A percentile compares a stretch with the other conserved stretches of the same genome.
phyloP scores from a whole-genome alignment of 805 yeast genomes.

The Metschnikowia bowlesiae region DNA sequence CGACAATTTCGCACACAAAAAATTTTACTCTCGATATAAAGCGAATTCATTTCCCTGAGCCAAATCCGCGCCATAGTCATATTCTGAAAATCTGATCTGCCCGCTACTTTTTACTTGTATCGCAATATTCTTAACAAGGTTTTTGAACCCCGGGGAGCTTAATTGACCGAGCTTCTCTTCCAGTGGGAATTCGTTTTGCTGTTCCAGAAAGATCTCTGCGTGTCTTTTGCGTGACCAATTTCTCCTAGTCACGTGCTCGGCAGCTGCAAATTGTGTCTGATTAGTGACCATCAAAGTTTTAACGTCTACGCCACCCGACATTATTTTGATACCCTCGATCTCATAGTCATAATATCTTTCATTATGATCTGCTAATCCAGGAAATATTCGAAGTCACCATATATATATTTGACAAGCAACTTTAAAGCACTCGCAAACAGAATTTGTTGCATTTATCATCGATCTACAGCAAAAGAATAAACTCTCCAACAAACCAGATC shows the following conservation, averaged over 20 bases:
- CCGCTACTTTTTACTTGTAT: background rate
- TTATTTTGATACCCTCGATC: background rate
- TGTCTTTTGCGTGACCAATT: background rate
- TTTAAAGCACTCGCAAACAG: background rate
- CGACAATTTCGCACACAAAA: constrained; percentile 1
- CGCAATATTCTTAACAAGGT: background rate
- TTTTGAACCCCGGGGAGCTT: background rate
- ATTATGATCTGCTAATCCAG: constrained; percentile 3
- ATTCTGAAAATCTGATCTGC: background rate
- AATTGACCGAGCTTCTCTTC: background rate
- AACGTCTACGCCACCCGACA: background rate
- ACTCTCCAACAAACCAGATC: too few species aligned
- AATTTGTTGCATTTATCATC: background rate
- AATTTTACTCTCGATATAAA: constrained; percentile 3
- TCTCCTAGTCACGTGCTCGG: background rate
- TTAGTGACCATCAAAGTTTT: background rate
- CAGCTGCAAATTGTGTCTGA: constrained; percentile 3
- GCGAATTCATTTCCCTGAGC: constrained; percentile 1
- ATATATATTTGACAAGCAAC: background rate
- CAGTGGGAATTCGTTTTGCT: background rate
- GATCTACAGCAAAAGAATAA: background rate
- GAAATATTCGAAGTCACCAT: background rate
- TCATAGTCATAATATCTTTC: background rate
- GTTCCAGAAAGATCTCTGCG: background rate
- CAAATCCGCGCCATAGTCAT: background rate